Conservation (phyloP, 2,329 filamentous ascomycete species). For the Curvularia hawaiiensis region DNA sequence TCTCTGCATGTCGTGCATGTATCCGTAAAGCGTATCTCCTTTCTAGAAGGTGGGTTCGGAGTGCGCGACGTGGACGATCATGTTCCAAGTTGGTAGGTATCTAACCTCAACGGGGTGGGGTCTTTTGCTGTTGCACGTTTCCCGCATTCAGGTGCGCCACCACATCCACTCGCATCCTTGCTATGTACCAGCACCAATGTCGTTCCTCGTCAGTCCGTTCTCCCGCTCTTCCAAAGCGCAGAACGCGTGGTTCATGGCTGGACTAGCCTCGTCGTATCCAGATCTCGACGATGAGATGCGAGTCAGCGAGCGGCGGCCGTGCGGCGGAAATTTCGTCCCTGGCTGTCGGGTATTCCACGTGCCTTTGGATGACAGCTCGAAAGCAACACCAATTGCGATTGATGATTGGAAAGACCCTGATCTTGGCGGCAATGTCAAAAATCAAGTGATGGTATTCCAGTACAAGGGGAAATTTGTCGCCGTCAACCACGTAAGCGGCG, state of each 20-base stretch:
- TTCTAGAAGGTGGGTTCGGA: neutral
- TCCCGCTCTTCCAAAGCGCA: constrained; percentile 26
- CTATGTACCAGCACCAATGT: constrained; percentile 14
- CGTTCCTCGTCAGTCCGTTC: constrained; percentile 30
- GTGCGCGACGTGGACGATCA: neutral
- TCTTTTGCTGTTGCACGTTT: neutral
- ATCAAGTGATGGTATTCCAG: constrained; percentile 70
- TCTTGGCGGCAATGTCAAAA: constrained; percentile 41
- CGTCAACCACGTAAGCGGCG: constrained; percentile 64
- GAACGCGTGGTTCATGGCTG: constrained; percentile 33
- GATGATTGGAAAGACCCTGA: constrained; percentile 35
- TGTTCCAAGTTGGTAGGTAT: neutral
- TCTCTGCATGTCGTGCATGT: neutral
- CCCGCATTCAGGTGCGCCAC: constrained; percentile 3
- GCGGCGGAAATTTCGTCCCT: constrained; percentile 17
- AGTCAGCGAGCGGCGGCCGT: constrained; percentile 25
- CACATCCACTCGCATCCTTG: neutral
- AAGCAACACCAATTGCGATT: constrained; percentile 23
- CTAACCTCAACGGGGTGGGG: neutral
- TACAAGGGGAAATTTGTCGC: constrained; percentile 70
- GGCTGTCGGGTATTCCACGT: constrained; percentile 35
- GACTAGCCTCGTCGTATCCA: constrained; percentile 27
- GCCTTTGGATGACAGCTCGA: constrained; percentile 28
- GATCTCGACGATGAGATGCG: constrained; percentile 20
- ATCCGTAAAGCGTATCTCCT: neutral